These are phyloP conservation scores for Colletotrichum aenigma DNA, from an alignment of 2,329 filamentous ascomycete species.

Conservation along the genomic window DNA sequence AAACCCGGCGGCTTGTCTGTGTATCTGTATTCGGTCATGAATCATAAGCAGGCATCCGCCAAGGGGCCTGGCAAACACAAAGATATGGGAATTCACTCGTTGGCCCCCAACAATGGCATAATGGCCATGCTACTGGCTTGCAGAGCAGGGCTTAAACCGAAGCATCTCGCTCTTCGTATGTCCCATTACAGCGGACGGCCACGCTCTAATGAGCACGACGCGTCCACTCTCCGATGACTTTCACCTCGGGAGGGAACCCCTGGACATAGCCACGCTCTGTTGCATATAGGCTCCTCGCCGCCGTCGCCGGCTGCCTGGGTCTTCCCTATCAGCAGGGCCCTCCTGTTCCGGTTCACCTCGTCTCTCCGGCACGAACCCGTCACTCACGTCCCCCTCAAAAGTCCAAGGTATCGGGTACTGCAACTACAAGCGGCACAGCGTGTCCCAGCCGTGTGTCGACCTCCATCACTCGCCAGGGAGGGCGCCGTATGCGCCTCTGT, in stretches of 20 bases:
- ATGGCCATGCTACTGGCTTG: neutral
- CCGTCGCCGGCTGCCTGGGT: slow-evolving; percentile 13
- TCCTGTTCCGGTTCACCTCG: neutral
- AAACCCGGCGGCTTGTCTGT: neutral
- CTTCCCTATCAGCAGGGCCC: neutral
- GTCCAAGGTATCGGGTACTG: neutral
- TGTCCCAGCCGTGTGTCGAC: neutral
- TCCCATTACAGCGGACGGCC: neutral
- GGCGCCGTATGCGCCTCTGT: neutral
- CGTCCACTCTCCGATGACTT: neutral
- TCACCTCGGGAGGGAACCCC: slow-evolving; percentile 7
- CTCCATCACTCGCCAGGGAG: neutral
- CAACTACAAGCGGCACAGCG: neutral
- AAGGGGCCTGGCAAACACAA: neutral
- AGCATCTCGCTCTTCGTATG: neutral
- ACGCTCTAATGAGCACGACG: neutral
- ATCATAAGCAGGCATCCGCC: neutral
- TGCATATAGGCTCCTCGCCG: slow-evolving; percentile 14
- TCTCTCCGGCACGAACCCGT: neutral
- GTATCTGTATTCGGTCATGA: neutral
- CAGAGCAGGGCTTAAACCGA: slow-evolving; percentile 1
- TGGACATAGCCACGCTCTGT: slow-evolving; percentile 14
- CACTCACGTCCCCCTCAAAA: neutral
- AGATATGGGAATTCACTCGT: neutral
- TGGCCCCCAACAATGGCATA: neutral